Conservation (phyloP, 2,329 filamentous ascomycete genomes). For the Colletotrichum viniferum region DNA sequence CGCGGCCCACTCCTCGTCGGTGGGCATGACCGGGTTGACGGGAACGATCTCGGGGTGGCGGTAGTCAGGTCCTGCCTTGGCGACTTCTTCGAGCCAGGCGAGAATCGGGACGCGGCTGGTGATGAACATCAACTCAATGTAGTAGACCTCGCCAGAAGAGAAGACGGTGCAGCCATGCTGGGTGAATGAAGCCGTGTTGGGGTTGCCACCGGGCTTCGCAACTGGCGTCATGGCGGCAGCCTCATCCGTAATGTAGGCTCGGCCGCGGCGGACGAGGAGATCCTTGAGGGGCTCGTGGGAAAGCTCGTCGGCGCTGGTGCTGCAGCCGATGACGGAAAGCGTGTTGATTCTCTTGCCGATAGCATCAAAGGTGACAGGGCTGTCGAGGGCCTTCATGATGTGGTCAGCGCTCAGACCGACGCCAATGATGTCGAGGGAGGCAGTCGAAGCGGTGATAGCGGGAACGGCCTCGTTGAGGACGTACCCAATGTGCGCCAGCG, state of each 20-base stretch:
- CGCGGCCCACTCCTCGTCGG: conserved; percentile 10
- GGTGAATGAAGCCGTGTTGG: conserved; percentile 39
- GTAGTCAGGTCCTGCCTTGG: conserved; percentile 38
- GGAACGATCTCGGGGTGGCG: conserved; percentile 43
- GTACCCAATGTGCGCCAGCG: conserved; percentile 66
- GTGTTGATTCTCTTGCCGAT: conserved; percentile 50
- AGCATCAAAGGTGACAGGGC: conserved; percentile 53
- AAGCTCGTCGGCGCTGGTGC: conserved; percentile 42
- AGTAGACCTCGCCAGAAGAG: conserved; percentile 65
- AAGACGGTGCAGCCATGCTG: conserved; percentile 69
- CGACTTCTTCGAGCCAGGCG: conserved; percentile 64
- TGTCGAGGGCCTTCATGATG: conserved; percentile 62
- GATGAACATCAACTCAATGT: conserved; percentile 68
- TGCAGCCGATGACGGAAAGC: conserved; percentile 55
- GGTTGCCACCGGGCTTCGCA: conserved; percentile 47
- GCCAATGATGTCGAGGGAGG: conserved; percentile 72
- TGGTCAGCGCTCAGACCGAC: conserved; percentile 69
- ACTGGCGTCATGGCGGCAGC: conserved; percentile 58
- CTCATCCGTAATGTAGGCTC: conserved; percentile 63
- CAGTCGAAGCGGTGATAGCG: conserved; percentile 48
- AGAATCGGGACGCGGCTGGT: conserved; percentile 58
- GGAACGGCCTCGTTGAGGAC: conserved; percentile 70
- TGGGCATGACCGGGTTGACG: conserved; percentile 18
- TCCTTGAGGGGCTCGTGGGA: conserved; percentile 47
- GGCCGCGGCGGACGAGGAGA: conserved; percentile 61